A percentile compares a stretch with the other conserved stretches of the same genome.
Evolutionary conservation across 1,139 yeast genomes (phyloP).

Genomic region (Tardiomyces digboiensis): DNA sequence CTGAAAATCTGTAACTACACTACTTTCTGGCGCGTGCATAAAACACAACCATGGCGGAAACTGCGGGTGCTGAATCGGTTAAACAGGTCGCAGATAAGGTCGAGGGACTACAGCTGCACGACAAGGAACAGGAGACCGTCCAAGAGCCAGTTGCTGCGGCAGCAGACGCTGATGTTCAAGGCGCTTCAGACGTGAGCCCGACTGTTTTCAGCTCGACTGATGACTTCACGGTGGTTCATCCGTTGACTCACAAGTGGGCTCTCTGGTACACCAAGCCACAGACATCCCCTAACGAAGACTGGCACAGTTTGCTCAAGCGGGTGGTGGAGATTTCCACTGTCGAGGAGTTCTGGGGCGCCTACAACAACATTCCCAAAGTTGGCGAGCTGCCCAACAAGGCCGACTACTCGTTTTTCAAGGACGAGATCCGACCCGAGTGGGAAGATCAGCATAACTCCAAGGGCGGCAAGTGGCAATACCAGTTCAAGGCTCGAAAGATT

Average conservation of each 20-base stretch:
- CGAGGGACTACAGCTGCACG: constrained; percentile 13
- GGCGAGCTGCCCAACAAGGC: constrained; percentile 86
- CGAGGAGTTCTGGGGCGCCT: constrained; percentile 99
- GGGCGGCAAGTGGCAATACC: constrained; percentile 95
- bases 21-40: no score
- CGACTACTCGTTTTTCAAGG: constrained; percentile 93
- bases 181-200: constrained; percentile 1
- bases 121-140: constrained; percentile 2
- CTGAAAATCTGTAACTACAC: no score
- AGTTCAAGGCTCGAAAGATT: constrained; percentile 48
- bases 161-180: constrained; percentile 14
- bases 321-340: constrained; percentile 88
- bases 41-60: background rate
- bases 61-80: background rate
- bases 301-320: constrained; percentile 92
- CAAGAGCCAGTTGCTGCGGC: constrained; percentile 8
- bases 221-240: constrained; percentile 78
- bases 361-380: constrained; percentile 89
- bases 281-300: constrained; percentile 60
- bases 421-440: constrained; percentile 98
- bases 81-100: constrained; percentile 15
- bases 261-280: constrained; percentile 97
- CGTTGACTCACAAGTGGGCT: constrained; percentile 90
- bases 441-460: constrained; percentile 80
- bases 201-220: constrained; percentile 62